phyloP scores from a whole-genome alignment of 768 basidiomycete species.

The Pilatotrama ljubarskyi region DNA sequence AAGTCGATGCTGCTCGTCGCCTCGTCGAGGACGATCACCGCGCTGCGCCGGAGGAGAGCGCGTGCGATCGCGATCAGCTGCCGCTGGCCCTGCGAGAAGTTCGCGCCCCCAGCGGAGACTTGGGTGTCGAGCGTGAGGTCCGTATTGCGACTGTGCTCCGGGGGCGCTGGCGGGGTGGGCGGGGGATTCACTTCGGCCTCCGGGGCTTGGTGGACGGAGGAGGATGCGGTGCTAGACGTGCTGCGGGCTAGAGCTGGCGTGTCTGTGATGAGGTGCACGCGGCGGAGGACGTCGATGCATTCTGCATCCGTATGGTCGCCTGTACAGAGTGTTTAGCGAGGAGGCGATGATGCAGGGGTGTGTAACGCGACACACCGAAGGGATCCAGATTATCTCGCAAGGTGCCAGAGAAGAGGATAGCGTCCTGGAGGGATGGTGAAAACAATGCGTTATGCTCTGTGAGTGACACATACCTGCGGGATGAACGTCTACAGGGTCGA shows the following conservation, averaged over 20 bases:
- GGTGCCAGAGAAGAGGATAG: conserved; percentile 79
- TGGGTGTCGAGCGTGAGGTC: conserved; percentile 70
- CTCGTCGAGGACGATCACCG: conserved; percentile 78
- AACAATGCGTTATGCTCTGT: background rate
- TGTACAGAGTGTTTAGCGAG: conserved; percentile 23
- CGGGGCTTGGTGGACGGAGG: conserved; percentile 43
- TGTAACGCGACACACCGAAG: conserved; percentile 45
- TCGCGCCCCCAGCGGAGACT: conserved; percentile 80
- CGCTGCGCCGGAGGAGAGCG: conserved; percentile 69
- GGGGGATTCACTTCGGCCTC: conserved; percentile 39
- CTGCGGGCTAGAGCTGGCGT: conserved; percentile 48
- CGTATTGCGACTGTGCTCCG: conserved; percentile 57
- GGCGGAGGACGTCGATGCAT: conserved; percentile 75
- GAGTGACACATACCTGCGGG: conserved; percentile 44
- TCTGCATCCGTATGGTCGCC: conserved; percentile 79
- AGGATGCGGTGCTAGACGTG: conserved; percentile 50
- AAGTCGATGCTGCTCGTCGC: conserved; percentile 88
- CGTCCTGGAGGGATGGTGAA: conserved; percentile 43
- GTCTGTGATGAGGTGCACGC: conserved; percentile 74
- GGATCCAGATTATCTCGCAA: conserved; percentile 76
- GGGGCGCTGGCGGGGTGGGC: conserved; percentile 33
- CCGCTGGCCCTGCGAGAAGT: conserved; percentile 91
- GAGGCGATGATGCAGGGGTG: background rate
- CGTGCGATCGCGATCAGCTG: conserved; percentile 88
- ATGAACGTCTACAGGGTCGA: conserved; percentile 64